Evolutionary conservation across 345 rosid genomes (phyloP).

Genomic region (Salix exigua): DNA sequence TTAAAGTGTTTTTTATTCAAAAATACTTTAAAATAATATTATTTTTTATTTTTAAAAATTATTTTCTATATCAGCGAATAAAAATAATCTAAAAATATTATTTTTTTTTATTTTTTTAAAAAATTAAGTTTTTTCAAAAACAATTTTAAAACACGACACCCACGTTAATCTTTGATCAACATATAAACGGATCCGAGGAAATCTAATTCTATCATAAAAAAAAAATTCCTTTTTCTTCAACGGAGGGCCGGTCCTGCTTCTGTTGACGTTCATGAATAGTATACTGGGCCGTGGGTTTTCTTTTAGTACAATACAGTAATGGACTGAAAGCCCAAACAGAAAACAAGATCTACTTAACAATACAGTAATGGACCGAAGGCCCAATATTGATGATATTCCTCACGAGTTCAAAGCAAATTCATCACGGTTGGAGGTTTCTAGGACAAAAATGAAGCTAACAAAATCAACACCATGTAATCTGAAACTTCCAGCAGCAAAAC

Average conservation of each 20-base stretch:
- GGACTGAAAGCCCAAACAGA: not conserved
- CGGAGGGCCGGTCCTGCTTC: not conserved
- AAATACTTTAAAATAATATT: no score
- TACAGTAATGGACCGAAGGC: not conserved
- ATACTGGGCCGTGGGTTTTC: not conserved
- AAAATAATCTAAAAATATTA: no score
- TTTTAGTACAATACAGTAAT: not conserved
- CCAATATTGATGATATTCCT: not conserved
- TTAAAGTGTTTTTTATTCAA: no score
- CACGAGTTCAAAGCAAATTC: not conserved
- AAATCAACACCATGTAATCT: not conserved
- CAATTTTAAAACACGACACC: no score
- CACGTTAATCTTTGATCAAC: no score
- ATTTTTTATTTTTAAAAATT: no score
- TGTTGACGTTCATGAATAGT: not conserved
- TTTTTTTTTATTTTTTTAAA: no score
- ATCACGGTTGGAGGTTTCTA: not conserved
- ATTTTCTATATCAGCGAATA: no score
- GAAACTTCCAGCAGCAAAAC: conserved; percentile 3
- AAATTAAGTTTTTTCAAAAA: no score
- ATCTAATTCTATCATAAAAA: no score
- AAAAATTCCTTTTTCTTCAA: not conserved
- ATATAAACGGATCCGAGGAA: no score
- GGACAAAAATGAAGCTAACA: not conserved
- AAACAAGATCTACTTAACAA: not conserved